A percentile compares a stretch with the other conserved stretches of the same genome.
These are phyloP conservation scores for Acacia crassicarpa DNA, from an alignment of 306 rosid species.

Conservation along the genomic window DNA sequence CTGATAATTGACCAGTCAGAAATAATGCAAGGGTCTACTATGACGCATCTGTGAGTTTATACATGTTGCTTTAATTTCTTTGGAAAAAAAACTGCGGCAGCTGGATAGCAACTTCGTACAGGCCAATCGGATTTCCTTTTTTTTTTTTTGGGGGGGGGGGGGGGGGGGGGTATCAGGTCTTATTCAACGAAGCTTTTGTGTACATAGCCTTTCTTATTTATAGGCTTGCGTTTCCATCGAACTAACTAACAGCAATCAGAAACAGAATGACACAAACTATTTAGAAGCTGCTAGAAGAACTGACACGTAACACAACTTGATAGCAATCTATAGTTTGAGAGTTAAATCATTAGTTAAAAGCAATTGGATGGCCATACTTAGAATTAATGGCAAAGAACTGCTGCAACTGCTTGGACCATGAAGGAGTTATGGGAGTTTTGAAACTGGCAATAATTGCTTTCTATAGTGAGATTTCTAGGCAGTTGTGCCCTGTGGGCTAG, in stretches of 20 bases:
- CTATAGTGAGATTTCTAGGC: neutral
- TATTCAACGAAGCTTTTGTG: too few relatives aligned
- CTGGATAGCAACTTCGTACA: too few relatives aligned
- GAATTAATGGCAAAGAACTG: neutral
- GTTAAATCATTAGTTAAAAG: neutral
- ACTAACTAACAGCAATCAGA: too few relatives aligned
- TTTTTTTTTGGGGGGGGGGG: too few relatives aligned
- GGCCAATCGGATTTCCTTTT: too few relatives aligned
- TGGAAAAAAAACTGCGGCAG: neutral
- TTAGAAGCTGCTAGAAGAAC: too few relatives aligned
- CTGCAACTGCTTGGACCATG: neutral
- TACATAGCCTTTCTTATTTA: too few relatives aligned
- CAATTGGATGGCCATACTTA: neutral
- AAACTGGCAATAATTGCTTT: neutral
- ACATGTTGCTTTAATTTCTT: neutral
- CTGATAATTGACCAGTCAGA: constrained; percentile 13
- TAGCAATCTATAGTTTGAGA: neutral
- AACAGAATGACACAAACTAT: too few relatives aligned
- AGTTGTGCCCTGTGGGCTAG: neutral
- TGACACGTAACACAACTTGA: neutral
- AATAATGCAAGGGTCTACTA: neutral
- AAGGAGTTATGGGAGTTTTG: neutral
- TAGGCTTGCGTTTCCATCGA: too few relatives aligned
- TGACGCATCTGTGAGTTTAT: neutral
- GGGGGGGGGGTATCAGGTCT: too few relatives aligned